These are phyloP conservation scores for Allium fistulosum DNA, from an alignment of 106 monocot genomes.

Conservation along the genomic window DNA sequence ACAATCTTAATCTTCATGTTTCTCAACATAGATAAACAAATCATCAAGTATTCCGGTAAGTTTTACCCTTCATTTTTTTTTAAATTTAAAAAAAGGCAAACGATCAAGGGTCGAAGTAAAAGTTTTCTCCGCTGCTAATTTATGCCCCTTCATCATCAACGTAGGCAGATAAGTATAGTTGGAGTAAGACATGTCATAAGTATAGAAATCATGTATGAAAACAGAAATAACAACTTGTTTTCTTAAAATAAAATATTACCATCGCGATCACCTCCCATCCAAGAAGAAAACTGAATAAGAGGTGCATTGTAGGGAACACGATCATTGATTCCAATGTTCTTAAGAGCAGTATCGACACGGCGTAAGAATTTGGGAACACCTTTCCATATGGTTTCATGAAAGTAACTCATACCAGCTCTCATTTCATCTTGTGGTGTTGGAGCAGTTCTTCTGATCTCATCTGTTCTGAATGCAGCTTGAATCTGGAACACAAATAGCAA, in stretches of 20 bases:
- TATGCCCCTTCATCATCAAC: no score
- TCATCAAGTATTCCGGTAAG: no score
- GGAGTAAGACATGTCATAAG: no score
- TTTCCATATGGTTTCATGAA: constrained; percentile 99
- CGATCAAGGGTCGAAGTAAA: no score
- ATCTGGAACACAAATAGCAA: constrained; percentile 39
- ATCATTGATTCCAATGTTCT: constrained; percentile 93
- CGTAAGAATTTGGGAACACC: constrained; percentile 95
- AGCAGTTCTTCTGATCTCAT: constrained; percentile 90
- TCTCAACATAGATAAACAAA: no score
- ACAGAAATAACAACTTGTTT: not conserved
- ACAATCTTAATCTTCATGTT: no score
- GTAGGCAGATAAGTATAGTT: no score
- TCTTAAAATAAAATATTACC: constrained; percentile 37
- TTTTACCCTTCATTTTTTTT: no score
- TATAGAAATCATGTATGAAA: no score
- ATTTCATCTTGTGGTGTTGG: constrained; percentile 99
- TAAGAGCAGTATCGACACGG: constrained; percentile 86
- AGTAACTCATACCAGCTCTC: constrained; percentile 98
- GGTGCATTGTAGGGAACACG: constrained; percentile 96
- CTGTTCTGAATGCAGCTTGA: constrained; percentile 98
- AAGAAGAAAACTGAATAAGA: constrained; percentile 97
- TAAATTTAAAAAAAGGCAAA: no score
- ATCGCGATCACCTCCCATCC: constrained; percentile 99
- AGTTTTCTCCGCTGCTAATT: no score